A percentile compares a stretch with the other conserved stretches of the same genome.
phyloP scores from a whole-genome alignment of 2,329 filamentous ascomycete species.

The Cercospora sp. region DNA sequence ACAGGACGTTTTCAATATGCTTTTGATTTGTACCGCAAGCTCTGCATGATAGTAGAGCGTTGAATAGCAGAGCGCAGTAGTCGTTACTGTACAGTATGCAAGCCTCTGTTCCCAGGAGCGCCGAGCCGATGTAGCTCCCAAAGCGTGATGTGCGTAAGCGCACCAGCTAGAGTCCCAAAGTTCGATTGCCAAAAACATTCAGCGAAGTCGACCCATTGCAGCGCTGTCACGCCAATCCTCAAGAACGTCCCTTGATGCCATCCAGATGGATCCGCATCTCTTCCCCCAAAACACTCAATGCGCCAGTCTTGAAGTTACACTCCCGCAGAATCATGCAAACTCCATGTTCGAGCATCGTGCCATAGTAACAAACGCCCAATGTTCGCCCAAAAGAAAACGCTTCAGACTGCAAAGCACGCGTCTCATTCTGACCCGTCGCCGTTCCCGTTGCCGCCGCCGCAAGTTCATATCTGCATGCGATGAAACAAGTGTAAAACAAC shows the following conservation, averaged over 20 bases:
- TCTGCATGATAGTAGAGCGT: not conserved
- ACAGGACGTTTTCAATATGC: not conserved
- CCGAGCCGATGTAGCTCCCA: not conserved
- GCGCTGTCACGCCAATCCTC: not conserved
- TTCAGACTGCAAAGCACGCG: not conserved
- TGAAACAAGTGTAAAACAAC: constrained; percentile 1
- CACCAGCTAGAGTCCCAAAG: not conserved
- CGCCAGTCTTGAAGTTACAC: not conserved
- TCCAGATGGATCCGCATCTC: not conserved
- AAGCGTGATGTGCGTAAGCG: not conserved
- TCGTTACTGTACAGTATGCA: not conserved
- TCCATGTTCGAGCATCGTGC: not conserved
- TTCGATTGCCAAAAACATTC: not conserved
- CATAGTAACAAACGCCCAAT: not conserved
- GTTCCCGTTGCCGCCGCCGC: not conserved
- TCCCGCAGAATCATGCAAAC: not conserved
- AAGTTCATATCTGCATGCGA: not conserved
- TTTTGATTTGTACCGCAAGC: not conserved
- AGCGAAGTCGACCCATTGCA: not conserved
- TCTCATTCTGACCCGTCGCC: not conserved
- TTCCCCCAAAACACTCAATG: not conserved
- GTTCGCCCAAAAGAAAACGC: not conserved
- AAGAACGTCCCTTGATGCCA: not conserved
- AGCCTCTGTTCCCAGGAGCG: not conserved
- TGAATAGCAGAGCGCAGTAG: not conserved